Percentiles rank a stretch among this genome's conserved stretches.
phyloP scores from a whole-genome alignment of 768 basidiomycete genomes.

The Boletus rubescentipes region DNA sequence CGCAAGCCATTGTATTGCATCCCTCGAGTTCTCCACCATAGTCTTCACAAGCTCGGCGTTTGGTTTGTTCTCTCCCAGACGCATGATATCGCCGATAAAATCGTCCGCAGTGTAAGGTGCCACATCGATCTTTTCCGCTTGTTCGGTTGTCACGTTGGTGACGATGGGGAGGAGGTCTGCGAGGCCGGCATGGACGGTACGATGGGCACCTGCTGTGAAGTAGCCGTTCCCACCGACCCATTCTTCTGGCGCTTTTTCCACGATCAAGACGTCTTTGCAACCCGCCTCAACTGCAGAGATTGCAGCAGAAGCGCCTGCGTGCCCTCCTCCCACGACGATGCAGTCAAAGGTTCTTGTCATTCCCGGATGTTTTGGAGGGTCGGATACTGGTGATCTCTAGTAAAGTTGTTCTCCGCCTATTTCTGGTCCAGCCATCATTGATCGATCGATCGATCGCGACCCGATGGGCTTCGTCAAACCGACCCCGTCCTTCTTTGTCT shows the following conservation, averaged over 20 bases:
- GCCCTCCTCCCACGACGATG: conserved; percentile 63
- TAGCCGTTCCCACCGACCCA: conserved; percentile 74
- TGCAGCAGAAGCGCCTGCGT: conserved; percentile 68
- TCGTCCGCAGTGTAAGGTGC: conserved; percentile 54
- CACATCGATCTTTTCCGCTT: conserved; percentile 51
- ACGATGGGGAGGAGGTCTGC: conserved; percentile 57
- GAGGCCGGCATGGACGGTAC: conserved; percentile 63
- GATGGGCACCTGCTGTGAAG: conserved; percentile 69
- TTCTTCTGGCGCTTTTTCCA: conserved; percentile 62
- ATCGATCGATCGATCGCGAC: not conserved
- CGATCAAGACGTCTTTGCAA: conserved; percentile 56
- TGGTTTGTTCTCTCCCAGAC: conserved; percentile 51
- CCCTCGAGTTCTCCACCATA: conserved; percentile 56
- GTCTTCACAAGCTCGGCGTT: conserved; percentile 49
- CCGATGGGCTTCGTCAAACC: too few species aligned
- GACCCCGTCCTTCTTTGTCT: too few species aligned
- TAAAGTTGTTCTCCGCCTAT: not conserved
- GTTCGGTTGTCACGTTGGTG: conserved; percentile 43
- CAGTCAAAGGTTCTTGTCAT: conserved; percentile 44
- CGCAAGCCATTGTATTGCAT: conserved; percentile 57
- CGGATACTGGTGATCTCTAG: not conserved
- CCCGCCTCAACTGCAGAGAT: conserved; percentile 59
- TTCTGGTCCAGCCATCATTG: not conserved
- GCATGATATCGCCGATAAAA: conserved; percentile 60
- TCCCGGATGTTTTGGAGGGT: not conserved